Conservation (phyloP, 2,329 filamentous ascomycete species). For the Aspergillus ustus region DNA sequence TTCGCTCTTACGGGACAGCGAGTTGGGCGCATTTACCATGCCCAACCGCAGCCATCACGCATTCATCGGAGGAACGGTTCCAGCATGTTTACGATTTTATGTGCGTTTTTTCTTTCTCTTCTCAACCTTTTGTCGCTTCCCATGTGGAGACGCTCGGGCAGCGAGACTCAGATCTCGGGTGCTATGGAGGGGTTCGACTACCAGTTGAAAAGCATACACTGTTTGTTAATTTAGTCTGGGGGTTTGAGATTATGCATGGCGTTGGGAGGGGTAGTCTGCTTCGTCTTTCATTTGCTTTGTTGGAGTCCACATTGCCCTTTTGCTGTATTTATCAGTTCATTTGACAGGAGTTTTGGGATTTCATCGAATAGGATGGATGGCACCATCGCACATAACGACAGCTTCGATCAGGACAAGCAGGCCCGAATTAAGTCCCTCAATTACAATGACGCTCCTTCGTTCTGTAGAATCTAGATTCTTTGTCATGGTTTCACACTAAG, state of each 20-base stretch:
- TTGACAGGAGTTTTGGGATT: conserved; percentile 21
- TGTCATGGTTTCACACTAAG: no score
- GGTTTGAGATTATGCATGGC: conserved; percentile 21
- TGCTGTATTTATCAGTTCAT: conserved; percentile 21
- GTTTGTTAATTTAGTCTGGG: conserved; percentile 12
- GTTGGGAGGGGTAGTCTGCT: conserved; percentile 27
- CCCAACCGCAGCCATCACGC: conserved; percentile 8
- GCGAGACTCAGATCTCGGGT: background rate
- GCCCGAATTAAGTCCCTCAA: background rate
- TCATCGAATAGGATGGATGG: conserved; percentile 4
- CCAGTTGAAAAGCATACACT: conserved; percentile 12
- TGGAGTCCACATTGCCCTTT: conserved; percentile 19
- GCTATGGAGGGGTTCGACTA: conserved; percentile 9
- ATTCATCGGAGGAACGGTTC: background rate
- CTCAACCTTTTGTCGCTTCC: background rate
- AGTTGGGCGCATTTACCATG: background rate
- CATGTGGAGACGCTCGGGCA: conserved; percentile 5
- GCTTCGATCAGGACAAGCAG: conserved; percentile 1
- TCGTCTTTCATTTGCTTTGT: conserved; percentile 14
- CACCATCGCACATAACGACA: conserved; percentile 8
- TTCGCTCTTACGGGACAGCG: conserved; percentile 8
- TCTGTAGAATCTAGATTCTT: no score
- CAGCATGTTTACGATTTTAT: conserved; percentile 22
- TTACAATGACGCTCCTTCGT: background rate
- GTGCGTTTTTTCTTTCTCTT: conserved; percentile 14